Percentiles rank a stretch among this genome's conserved stretches.
Conservation (phyloP, 192 early-diverging fungal genomes). For the Backusella liffmaniae region DNA sequence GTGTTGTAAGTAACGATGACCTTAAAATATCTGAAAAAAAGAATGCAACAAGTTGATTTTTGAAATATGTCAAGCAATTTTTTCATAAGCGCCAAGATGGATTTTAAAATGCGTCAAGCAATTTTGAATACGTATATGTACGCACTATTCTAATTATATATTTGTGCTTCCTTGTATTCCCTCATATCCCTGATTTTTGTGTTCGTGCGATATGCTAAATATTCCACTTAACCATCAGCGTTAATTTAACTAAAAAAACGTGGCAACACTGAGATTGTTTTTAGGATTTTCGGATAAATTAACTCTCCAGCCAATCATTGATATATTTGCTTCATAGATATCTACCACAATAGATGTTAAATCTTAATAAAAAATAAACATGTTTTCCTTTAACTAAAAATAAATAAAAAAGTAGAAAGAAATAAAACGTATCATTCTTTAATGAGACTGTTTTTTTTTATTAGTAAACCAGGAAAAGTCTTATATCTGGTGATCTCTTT, state of each 20-base stretch:
- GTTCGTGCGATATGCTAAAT: background rate
- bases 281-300: background rate
- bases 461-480: background rate
- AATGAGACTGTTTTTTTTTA: background rate
- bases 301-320: background rate
- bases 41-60: too few relatives aligned
- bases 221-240: background rate
- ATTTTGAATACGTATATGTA: background rate
- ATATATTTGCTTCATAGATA: background rate
- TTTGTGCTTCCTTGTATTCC: background rate
- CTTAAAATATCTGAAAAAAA: too few relatives aligned
- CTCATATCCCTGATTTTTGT: background rate
- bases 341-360: background rate
- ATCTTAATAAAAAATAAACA: background rate
- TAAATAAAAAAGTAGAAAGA: background rate
- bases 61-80: too few relatives aligned
- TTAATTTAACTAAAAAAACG: background rate
- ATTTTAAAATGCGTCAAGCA: too few relatives aligned
- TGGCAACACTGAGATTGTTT: background rate
- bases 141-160: background rate
- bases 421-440: background rate
- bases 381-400: background rate
- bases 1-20: too few relatives aligned
- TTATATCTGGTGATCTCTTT: background rate
- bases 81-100: too few relatives aligned